Percentiles rank a stretch among this genome's conserved stretches.
Evolutionary conservation across 805 yeast genomes (phyloP).

Genomic region (Lipomyces japonicus): DNA sequence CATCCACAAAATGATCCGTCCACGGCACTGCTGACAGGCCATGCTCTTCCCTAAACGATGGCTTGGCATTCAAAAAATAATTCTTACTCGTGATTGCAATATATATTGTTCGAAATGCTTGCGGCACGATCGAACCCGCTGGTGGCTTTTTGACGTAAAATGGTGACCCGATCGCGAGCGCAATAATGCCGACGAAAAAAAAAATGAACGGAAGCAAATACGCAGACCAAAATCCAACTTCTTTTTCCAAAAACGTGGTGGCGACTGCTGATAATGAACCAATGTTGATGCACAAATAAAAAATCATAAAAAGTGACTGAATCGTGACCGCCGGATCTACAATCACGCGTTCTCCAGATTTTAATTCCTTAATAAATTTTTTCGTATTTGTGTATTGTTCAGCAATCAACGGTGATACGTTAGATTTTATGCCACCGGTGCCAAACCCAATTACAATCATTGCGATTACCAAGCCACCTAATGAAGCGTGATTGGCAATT

Average conservation of each 20-base stretch:
- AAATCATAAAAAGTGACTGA: conserved; percentile 70
- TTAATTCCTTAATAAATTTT: conserved; percentile 55
- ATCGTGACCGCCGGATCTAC: conserved; percentile 66
- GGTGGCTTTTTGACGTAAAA: conserved; percentile 58
- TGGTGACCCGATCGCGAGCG: conserved; percentile 52
- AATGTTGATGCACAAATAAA: conserved; percentile 70
- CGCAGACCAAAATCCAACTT: conserved; percentile 63
- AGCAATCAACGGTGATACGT: conserved; percentile 70
- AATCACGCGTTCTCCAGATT: conserved; percentile 64
- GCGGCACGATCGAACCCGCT: conserved; percentile 56
- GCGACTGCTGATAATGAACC: conserved; percentile 75
- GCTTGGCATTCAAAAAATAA: conserved; percentile 54
- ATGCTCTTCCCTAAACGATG: conserved; percentile 48
- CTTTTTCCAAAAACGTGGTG: conserved; percentile 65
- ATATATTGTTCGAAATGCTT: conserved; percentile 47
- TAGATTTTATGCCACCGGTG: conserved; percentile 77
- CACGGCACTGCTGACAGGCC: conserved; percentile 45
- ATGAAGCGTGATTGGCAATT: conserved; percentile 47
- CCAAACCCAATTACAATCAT: conserved; percentile 66
- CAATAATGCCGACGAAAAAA: conserved; percentile 56
- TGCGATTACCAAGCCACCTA: conserved; percentile 59
- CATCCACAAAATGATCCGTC: conserved; percentile 70
- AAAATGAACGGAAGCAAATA: conserved; percentile 61
- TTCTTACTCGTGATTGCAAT: conserved; percentile 48
- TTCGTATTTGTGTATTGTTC: conserved; percentile 63